Conservation (phyloP, 371 early-diverging fungal genomes). For the Mortierella polycephala region DNA sequence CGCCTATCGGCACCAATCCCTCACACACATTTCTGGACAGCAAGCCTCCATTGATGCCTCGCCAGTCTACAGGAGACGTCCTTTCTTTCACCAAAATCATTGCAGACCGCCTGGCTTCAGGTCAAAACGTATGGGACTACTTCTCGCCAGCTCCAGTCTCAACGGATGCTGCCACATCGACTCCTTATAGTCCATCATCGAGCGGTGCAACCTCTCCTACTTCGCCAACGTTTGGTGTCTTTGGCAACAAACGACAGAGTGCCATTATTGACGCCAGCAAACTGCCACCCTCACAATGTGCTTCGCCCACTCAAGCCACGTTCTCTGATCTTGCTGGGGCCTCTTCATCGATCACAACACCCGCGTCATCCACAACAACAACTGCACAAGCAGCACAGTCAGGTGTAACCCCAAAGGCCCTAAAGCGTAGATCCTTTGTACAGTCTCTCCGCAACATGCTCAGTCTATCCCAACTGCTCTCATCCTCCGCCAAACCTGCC, state of each 20-base stretch:
- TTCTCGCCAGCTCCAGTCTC: conserved; percentile 26
- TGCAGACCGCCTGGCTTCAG: conserved; percentile 38
- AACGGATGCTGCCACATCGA: neutral
- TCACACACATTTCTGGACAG: conserved; percentile 41
- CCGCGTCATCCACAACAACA: conserved; percentile 2
- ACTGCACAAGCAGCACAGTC: conserved; percentile 2
- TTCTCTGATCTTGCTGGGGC: neutral
- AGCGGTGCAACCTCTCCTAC: conserved; percentile 10
- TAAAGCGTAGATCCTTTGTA: conserved; percentile 49
- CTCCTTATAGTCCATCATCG: neutral
- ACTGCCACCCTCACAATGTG: conserved; percentile 9
- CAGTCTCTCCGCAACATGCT: conserved; percentile 40
- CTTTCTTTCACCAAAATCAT: conserved; percentile 48
- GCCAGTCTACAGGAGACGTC: conserved; percentile 46
- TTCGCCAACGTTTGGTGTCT: conserved; percentile 15
- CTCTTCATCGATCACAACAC: neutral
- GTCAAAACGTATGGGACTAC: conserved; percentile 47
- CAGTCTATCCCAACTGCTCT: conserved; percentile 42
- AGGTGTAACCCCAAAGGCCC: conserved; percentile 27
- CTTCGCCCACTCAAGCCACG: neutral
- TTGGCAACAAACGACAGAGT: conserved; percentile 29
- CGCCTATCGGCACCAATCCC: conserved; percentile 4
- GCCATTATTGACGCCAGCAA: conserved; percentile 12
- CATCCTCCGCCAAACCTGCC: conserved; percentile 1
- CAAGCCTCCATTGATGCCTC: conserved; percentile 43